Evolutionary conservation across 306 rosid species (phyloP).

Genomic region (Cicer yamashitae): DNA sequence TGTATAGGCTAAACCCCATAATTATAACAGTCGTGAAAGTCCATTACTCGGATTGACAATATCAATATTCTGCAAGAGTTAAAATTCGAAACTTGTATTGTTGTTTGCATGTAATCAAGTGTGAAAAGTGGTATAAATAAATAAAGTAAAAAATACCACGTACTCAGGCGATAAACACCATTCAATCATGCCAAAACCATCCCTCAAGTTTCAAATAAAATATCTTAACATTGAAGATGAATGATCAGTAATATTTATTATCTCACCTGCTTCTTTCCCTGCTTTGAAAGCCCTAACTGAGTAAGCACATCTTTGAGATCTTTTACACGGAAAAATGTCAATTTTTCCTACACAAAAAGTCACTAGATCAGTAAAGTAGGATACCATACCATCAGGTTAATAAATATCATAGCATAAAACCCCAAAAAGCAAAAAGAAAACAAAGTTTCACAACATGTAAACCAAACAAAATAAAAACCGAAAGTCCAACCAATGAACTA

Average conservation of each 20-base stretch:
- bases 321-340: constrained; percentile 80
- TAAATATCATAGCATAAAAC: constrained; percentile 17
- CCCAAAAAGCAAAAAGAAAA: not conserved
- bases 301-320: constrained; percentile 96
- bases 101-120: constrained; percentile 1
- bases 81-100: constrained; percentile 14
- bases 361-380: constrained; percentile 33
- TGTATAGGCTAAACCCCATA: constrained; percentile 19
- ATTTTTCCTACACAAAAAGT: constrained; percentile 64
- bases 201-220: constrained; percentile 19
- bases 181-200: not conserved
- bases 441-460: not conserved
- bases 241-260: constrained; percentile 36
- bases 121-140: not conserved
- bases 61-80: constrained; percentile 20
- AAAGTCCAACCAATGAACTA: constrained; percentile 22
- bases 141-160: constrained; percentile 4
- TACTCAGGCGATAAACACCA: constrained; percentile 19
- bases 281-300: constrained; percentile 89
- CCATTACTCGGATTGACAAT: constrained; percentile 8
- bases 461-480: constrained; percentile 29
- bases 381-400: constrained; percentile 4
- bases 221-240: constrained; percentile 9
- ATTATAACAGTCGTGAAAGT: constrained; percentile 18
- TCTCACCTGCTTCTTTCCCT: constrained; percentile 97